Evolutionary conservation across 2,329 filamentous ascomycete species (phyloP).

Genomic region (Corniculantispora saksenae): DNA sequence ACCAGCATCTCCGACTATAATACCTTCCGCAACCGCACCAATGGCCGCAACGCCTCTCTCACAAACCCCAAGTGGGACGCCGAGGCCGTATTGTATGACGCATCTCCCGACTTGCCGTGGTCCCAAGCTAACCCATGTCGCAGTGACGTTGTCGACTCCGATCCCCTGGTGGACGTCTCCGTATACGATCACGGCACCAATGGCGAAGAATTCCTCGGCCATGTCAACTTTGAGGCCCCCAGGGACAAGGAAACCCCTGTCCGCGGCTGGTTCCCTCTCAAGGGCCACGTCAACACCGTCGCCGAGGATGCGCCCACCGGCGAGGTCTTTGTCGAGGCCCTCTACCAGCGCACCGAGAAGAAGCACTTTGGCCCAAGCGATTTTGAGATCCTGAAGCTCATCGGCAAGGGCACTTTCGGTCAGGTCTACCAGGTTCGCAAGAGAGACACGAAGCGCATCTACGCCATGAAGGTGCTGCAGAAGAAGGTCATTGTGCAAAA

Average conservation of each 20-base stretch:
- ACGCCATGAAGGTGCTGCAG: constrained; percentile 98
- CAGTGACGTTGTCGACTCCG: constrained; percentile 90
- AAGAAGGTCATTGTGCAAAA: constrained; percentile 99
- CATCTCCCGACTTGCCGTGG: not conserved
- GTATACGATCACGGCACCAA: constrained; percentile 82
- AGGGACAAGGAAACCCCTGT: constrained; percentile 68
- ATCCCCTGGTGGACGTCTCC: constrained; percentile 88
- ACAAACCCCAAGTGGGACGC: constrained; percentile 95
- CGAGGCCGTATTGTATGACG: constrained; percentile 80
- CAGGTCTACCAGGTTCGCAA: constrained; percentile 98
- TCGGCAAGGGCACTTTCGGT: constrained; percentile 96
- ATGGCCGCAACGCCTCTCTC: constrained; percentile 54
- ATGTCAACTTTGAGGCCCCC: constrained; percentile 76
- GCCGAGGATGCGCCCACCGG: constrained; percentile 76
- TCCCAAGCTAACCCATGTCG: constrained; percentile 6
- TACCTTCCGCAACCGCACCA: constrained; percentile 57
- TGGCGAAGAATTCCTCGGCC: constrained; percentile 88
- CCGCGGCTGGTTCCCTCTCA: constrained; percentile 82
- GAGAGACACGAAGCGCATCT: constrained; percentile 92
- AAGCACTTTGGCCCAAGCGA: constrained; percentile 92
- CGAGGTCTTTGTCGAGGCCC: constrained; percentile 84
- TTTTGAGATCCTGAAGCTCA: constrained; percentile 93
- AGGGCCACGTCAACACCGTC: constrained; percentile 70
- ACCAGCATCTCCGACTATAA: constrained; percentile 75
- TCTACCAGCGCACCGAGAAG: constrained; percentile 84